phyloP scores from a whole-genome alignment of 257 asterid genomes.

The Verbena officinalis region DNA sequence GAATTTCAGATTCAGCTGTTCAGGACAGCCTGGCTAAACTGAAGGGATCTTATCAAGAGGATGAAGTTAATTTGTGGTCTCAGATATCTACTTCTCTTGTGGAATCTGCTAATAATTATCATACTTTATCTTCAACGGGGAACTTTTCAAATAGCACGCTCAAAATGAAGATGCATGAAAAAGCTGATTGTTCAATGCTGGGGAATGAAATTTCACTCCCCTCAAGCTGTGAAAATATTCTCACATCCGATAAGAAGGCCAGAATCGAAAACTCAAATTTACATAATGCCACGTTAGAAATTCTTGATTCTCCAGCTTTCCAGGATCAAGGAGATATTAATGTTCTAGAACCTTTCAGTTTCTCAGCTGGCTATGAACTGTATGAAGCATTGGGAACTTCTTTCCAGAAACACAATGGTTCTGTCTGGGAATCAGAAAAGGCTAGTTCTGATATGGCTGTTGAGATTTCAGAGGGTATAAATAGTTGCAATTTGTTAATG shows the following conservation, averaged over 20 bases:
- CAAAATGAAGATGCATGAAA: conserved; percentile 45
- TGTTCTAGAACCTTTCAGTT: conserved; percentile 55
- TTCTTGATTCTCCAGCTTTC: conserved; percentile 34
- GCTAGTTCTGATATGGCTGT: conserved; percentile 49
- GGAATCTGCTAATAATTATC: conserved; percentile 38
- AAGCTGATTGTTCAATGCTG: conserved; percentile 39
- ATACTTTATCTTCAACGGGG: conserved; percentile 33
- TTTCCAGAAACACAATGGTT: conserved; percentile 50
- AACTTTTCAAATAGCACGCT: conserved; percentile 43
- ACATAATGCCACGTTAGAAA: conserved; percentile 36
- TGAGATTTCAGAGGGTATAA: conserved; percentile 63
- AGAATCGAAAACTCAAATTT: conserved; percentile 33
- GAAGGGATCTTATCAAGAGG: conserved; percentile 38
- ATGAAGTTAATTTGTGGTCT: conserved; percentile 49
- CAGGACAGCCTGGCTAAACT: conserved; percentile 40
- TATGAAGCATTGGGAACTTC: conserved; percentile 84
- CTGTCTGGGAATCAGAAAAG: conserved; percentile 47
- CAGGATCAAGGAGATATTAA: conserved; percentile 33
- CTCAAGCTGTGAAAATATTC: conserved; percentile 44
- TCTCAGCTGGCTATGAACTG: conserved; percentile 78
- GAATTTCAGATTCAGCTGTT: conserved; percentile 49
- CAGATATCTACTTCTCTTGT: conserved; percentile 42
- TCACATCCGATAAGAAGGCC: conserved; percentile 31
- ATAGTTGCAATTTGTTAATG: conserved; percentile 54
- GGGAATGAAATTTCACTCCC: conserved; percentile 41